These are phyloP conservation scores for Nemania abortiva DNA, from an alignment of 2,329 filamentous ascomycete genomes.

Conservation along the genomic window DNA sequence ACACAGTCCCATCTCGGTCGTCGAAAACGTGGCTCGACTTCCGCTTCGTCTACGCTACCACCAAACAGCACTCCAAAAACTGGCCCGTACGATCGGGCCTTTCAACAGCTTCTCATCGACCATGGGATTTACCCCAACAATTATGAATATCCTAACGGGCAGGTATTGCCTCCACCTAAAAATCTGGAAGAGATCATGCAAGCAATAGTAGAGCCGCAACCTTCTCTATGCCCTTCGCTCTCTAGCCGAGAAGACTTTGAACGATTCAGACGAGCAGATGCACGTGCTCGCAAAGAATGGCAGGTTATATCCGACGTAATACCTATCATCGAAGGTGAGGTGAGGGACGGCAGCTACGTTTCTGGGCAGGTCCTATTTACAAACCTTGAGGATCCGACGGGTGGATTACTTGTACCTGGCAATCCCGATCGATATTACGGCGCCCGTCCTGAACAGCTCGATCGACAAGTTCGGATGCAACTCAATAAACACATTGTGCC, in stretches of 20 bases:
- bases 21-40: no score
- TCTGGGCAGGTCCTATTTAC: slow-evolving; percentile 18
- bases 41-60: no score
- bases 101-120: slow-evolving; percentile 48
- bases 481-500: slow-evolving; percentile 39
- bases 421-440: slow-evolving; percentile 29
- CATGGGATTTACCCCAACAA: slow-evolving; percentile 41
- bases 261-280: slow-evolving; percentile 34
- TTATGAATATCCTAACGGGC: slow-evolving; percentile 27
- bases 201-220: slow-evolving; percentile 9
- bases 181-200: slow-evolving; percentile 33
- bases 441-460: slow-evolving; percentile 17
- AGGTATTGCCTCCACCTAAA: slow-evolving; percentile 16
- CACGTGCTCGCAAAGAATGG: slow-evolving; percentile 3
- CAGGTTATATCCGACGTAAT: slow-evolving; percentile 15
- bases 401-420: slow-evolving; percentile 18
- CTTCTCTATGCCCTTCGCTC: slow-evolving; percentile 37
- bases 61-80: slow-evolving; percentile 25
- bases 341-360: neutral
- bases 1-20: slow-evolving; percentile 6
- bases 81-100: slow-evolving; percentile 35
- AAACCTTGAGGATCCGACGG: slow-evolving; percentile 21
- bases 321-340: slow-evolving; percentile 16
- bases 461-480: slow-evolving; percentile 11
- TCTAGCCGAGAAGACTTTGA: slow-evolving; percentile 31